phyloP scores from a whole-genome alignment of 352 stramenopile species.

The Phytophthora parvispora region DNA sequence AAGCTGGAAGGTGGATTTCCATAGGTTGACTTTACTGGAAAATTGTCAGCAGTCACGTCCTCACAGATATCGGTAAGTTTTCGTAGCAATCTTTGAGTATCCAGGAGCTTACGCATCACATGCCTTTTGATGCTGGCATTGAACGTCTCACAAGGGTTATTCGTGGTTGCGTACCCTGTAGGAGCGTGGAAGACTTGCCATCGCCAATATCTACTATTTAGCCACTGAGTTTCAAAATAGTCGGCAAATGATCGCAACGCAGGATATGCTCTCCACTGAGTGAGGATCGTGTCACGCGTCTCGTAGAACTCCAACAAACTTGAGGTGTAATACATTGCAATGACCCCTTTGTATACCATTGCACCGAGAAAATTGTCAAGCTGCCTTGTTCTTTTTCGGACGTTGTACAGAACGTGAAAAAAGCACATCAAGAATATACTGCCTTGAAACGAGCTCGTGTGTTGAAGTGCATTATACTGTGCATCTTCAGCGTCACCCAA shows the following conservation, averaged over 20 bases:
- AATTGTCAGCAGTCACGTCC: too few species aligned
- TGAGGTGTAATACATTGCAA: conserved; percentile 2
- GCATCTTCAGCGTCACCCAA: neutral
- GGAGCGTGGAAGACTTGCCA: conserved; percentile 10
- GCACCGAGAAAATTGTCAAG: neutral
- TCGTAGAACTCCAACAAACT: conserved; percentile 8
- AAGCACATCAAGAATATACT: conserved; percentile 7
- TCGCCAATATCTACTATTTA: conserved; percentile 2
- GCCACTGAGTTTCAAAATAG: conserved; percentile 2
- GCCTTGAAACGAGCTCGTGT: too few species aligned
- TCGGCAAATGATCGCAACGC: neutral
- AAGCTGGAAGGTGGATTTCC: too few species aligned
- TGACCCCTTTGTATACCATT: conserved; percentile 6
- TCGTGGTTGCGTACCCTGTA: neutral
- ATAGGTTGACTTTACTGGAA: too few species aligned
- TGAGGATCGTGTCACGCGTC: neutral
- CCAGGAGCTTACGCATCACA: too few species aligned
- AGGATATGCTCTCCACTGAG: too few species aligned
- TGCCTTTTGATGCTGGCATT: neutral
- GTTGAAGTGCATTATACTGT: neutral
- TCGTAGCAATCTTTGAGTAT: too few species aligned
- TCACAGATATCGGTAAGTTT: too few species aligned
- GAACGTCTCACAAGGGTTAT: neutral
- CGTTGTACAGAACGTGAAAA: conserved; percentile 14
- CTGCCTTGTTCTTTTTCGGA: conserved; percentile 2